Base-by-base conservation (phyloP, 257 asterid genomes). In the Solanum okadae region DNA sequence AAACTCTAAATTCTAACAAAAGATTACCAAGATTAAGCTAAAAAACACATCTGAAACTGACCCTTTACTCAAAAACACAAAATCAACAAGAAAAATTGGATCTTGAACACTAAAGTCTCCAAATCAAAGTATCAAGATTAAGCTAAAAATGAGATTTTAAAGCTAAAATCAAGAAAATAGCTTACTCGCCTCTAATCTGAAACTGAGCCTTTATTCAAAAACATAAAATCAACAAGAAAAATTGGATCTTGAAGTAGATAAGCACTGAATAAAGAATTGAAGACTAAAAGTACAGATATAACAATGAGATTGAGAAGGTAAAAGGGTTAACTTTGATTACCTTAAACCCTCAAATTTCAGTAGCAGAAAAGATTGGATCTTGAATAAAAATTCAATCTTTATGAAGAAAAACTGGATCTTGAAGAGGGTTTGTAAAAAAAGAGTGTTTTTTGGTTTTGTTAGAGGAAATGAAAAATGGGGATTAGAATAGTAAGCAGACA, bases 171-270 rank as follows among this genome's bases (percentile, higher is more conserved):
- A 37, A 76, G 87, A 35, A 12, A 52, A 42, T 65, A 83, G 83
- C 87, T 75, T 59, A 91, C 94, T 88, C 5, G 91, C 92, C 92
- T 77, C 75, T 63, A 86, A 75, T 87, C 90, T 89, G 88, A 70
- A 76, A 86, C 63, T 49, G 89, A 85, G 70, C 87, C 89, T 86
- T 88, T 67, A 78, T 8, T 49, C 35, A 90, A 68, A 85, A 37
- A 70, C 37, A 90, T 40, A 79, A 91, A 46, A 86, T 8, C 2
- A 82, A 86, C 63, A 37, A 65, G 70, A 87, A 78, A 89, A 86
- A 72, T 33, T 87, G 91, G 90, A 93, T 92, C 95, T 92, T 92
- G 92, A 63, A 86, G 84, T n/a, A 27, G 84, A 52, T 37, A 67
- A 85, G 14, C 86, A 81, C 42, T 81, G 68, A 5, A 81, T 25